These are phyloP conservation scores for Hyaloperonospora brassicae DNA, from an alignment of 352 stramenopile genomes.

Conservation along the genomic window DNA sequence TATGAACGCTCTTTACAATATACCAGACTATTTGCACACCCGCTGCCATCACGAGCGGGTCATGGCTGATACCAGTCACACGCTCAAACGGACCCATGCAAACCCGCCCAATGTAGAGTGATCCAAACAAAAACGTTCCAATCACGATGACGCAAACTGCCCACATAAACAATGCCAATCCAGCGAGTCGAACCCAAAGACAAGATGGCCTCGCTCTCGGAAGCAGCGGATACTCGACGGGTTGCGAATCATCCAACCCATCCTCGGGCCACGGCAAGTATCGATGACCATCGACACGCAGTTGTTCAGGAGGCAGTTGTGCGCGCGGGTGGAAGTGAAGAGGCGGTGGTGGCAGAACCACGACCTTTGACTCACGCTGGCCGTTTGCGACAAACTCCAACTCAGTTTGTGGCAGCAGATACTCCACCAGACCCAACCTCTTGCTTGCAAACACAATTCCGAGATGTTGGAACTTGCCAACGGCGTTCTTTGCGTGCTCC, in stretches of 20 bases:
- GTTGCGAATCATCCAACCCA: slow-evolving; percentile 55
- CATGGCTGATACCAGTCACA: slow-evolving; percentile 57
- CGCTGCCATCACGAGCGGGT: slow-evolving; percentile 63
- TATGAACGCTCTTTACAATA: slow-evolving; percentile 54
- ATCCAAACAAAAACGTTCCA: slow-evolving; percentile 55
- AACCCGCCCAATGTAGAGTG: slow-evolving; percentile 55
- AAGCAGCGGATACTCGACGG: slow-evolving; percentile 68
- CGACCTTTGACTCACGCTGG: slow-evolving; percentile 24
- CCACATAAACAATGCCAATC: slow-evolving; percentile 52
- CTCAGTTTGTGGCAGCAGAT: slow-evolving; percentile 53
- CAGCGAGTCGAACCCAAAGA: slow-evolving; percentile 44
- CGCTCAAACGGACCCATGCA: slow-evolving; percentile 68
- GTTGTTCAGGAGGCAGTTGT: slow-evolving; percentile 55
- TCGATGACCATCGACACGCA: slow-evolving; percentile 58
- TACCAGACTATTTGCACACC: slow-evolving; percentile 76
- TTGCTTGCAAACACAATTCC: slow-evolving; percentile 51
- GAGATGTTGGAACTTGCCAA: slow-evolving; percentile 66
- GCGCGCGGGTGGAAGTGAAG: slow-evolving; percentile 76
- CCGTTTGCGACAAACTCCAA: slow-evolving; percentile 28
- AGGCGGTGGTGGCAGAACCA: slow-evolving; percentile 58
- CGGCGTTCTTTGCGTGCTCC: slow-evolving; percentile 86
- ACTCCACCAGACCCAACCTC: slow-evolving; percentile 59
- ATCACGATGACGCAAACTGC: slow-evolving; percentile 50
- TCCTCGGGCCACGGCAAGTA: slow-evolving; percentile 84
- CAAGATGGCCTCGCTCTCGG: slow-evolving; percentile 43